Base-by-base conservation (phyloP, 768 basidiomycete species). In the Lactarius hatsudake region DNA sequence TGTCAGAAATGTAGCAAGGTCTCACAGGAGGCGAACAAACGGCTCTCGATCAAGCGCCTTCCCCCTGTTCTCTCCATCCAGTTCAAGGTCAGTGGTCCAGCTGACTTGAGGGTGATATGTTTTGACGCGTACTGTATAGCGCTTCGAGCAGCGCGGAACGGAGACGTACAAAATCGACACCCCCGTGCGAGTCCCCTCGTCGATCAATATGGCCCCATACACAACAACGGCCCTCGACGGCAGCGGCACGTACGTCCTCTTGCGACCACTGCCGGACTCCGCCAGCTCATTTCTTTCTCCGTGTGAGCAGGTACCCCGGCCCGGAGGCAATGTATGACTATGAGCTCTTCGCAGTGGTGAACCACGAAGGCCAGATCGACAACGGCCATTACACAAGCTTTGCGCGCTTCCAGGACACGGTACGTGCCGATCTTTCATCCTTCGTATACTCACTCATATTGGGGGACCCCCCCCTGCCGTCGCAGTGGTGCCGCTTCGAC, bases 371-470 rank as follows among this genome's bases (percentile, higher is more conserved):
- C 6, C 90, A 91, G 75, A 86, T 97, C 73, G 89, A 96, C 75
- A 96, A 93, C 63, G 96, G 96, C 0, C 96, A 98, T 73, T 98
- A 97, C 76, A 94, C 90, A 34, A 91, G 90, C 74, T 95, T 84
- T 75, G 89, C 91, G 18, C 84, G 93, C 30, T 93, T 87, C 72
- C 85, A 89, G 64, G 90, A 96, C 72, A 93, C 94, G 79, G 90
- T 93, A 70, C 67, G 89, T 79, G 6, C 54, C 20, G 34, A 51
- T 32, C 12, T 51, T 56, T 40, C 56, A 34, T 28, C 20, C 32
- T n/a, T 20, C 51, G 43, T 60, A 26, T 66, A 36, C 36, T 67
- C 40, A 28, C 2, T 26, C 34, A 48, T 45, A 58, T 30, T 13
- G 13, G 38, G 38, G 5, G 38, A 6, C 5, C 2, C 67, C 34